Percentiles rank a stretch among this genome's conserved stretches.
Conservation (phyloP, 106 monocot genomes). For the Narthecium ossifragum region DNA sequence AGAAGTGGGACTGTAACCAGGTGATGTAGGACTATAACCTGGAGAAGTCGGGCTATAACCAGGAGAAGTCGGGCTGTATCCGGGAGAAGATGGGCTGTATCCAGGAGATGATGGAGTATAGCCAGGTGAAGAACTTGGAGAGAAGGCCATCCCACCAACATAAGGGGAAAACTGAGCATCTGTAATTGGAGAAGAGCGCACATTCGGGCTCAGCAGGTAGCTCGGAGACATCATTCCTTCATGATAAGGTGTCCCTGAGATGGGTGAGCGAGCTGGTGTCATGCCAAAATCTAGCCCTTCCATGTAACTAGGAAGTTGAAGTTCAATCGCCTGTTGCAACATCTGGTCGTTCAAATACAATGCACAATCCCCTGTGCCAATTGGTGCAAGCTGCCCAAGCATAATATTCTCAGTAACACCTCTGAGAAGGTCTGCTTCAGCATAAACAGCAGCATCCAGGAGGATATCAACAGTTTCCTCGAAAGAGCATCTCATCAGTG, state of each 20-base stretch:
- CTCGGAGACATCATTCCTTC: constrained; percentile 99
- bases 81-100: constrained; percentile 91
- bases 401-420: constrained; percentile 98
- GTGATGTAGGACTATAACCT: constrained; percentile 87
- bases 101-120: constrained; percentile 94
- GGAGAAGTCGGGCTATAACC: constrained; percentile 92
- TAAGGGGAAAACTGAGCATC: constrained; percentile 99
- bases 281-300: constrained; percentile 94
- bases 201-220: constrained; percentile 81
- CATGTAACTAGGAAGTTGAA: constrained; percentile 94
- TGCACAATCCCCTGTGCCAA: constrained; percentile 80
- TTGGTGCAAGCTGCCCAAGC: constrained; percentile 96
- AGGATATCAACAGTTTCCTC: constrained; percentile 99
- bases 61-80: constrained; percentile 88
- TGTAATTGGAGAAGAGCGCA: constrained; percentile 75
- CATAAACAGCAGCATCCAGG: constrained; percentile 93
- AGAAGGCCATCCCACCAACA: constrained; percentile 93
- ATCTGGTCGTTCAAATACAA: constrained; percentile 92
- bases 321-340: constrained; percentile 94
- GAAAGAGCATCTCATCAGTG: constrained; percentile 97
- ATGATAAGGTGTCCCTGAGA: constrained; percentile 82
- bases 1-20: constrained; percentile 85
- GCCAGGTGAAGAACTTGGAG: constrained; percentile 80
- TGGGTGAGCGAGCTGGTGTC: constrained; percentile 84
- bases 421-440: constrained; percentile 81